Conservation (phyloP, 352 stramenopile genomes). For the Globisporangium emineosum region DNA sequence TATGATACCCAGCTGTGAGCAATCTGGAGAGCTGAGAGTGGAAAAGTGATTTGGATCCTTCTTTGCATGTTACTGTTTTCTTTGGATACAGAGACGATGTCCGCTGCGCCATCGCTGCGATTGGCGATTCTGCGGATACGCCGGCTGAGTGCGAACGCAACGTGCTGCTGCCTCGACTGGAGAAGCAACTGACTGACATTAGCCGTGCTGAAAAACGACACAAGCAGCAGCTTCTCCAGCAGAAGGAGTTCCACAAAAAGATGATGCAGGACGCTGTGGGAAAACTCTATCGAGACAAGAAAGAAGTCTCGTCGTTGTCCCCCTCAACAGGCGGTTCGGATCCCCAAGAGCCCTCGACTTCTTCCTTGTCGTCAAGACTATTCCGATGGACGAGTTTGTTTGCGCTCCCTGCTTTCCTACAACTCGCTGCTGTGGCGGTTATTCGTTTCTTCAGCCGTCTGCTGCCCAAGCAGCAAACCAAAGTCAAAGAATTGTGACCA, state of each 20-base stretch:
- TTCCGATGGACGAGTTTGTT: background rate
- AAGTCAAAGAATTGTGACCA: slow-evolving; percentile 15
- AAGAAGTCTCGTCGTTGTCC: slow-evolving; percentile 21
- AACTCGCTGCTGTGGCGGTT: background rate
- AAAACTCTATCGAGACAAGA: slow-evolving; percentile 71
- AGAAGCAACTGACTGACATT: slow-evolving; percentile 50
- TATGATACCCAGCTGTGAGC: background rate
- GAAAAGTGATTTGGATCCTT: background rate
- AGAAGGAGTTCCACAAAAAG: slow-evolving; percentile 61
- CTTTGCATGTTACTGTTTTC: background rate
- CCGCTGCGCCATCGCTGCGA: slow-evolving; percentile 23
- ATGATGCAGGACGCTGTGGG: slow-evolving; percentile 79
- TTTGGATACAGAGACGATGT: slow-evolving; percentile 35
- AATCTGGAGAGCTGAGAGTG: background rate
- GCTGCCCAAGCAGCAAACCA: slow-evolving; percentile 2
- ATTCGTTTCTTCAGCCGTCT: slow-evolving; percentile 3
- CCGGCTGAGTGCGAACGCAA: background rate
- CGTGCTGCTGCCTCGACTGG: slow-evolving; percentile 27
- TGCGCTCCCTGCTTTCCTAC: background rate
- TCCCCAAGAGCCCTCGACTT: background rate
- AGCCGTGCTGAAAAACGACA: slow-evolving; percentile 39
- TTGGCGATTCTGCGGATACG: slow-evolving; percentile 6
- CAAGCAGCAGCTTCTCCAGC: slow-evolving; percentile 34
- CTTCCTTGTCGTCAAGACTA: slow-evolving; percentile 6
- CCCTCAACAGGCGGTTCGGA: background rate